Base-by-base conservation (phyloP, 768 basidiomycete genomes). In the Suillus paluster region DNA sequence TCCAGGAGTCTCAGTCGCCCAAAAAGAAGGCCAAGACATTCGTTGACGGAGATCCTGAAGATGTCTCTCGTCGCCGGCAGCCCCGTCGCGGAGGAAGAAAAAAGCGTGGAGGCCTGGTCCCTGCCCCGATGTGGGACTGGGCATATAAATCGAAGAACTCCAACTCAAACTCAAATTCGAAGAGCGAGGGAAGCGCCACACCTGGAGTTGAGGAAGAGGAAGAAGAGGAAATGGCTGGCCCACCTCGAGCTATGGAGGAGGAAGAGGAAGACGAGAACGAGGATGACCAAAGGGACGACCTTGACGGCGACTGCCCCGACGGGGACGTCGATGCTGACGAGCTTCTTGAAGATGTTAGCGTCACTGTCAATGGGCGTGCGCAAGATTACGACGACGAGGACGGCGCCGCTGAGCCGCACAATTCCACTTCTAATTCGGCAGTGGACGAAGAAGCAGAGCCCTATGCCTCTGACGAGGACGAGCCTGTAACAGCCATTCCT, bases 91-190 rank as follows among this genome's bases (percentile, higher is more conserved):
- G 68, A 70, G 21, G 71, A 69, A 75, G 81, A 64, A 82, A 78
- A 72, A 85, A 86, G 69, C 83, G 87, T 57, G 84, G 87, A 67
- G 88, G 87, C 59, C 80, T 92, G 63, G 87, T 91, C 1, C 90
- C 92, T 33, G 87, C 87, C 39, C 85, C 85, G 58, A 94, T 93
- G 90, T 94, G 92, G 92, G 91, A 84, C 27, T 94, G 92, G 92
- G 91, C 87, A 15, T 82, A 82, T 67, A 86, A 85, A 80, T 75
- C 54, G 73, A 64, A 63, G 54, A 72, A 60, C 61, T 77, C 65
- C 62, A 53, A 70, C 63, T 76, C 75, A 39, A 75, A 68, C 36
- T 74, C 77, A 23, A 70, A 73, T 41, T 75, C 77, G 57, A 82
- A 84, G 61, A 81, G 84, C 61, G 84, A 82, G 55, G 83, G 84